Evolutionary conservation across 495 filamentous ascomycete species (phyloP), one percentile per base, ranked within the genome.

Genomic region (Aspergillus olivimuriae): DNA sequence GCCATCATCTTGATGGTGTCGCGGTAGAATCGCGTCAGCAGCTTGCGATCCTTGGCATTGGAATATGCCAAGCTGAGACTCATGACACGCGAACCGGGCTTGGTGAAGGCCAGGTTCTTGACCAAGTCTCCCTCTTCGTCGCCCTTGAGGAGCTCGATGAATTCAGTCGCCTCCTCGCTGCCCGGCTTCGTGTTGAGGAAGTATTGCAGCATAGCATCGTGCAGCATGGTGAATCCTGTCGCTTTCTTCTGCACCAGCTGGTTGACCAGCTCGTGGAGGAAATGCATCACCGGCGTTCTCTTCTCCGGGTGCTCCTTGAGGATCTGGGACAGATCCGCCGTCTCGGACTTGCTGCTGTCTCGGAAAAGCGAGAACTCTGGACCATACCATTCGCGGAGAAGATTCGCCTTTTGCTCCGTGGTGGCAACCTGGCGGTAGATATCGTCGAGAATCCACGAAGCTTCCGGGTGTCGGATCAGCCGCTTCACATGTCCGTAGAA

Each of bases 191-290:
- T 77, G 57, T 84, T 89, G 35, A 87, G 73, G 66, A 89, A 92
- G 61, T 96, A 97, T 58, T 99, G 89, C 36, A 96, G 77, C 91
- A 97, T 94, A 16, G 92, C 94, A 50, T 94, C 91, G 62, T 99
- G 94, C 4, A 97, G 75, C 72, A 97, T 90, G 1, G 89, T 94
- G 64, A 97, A 99, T 5, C 85, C 89, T 11, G 89, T 91, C 52
- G 87, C 79, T 67, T 94, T 89, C 76, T 99, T 99, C 68, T 96
- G 89, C 41, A 96, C 74, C 17, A 97, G 77, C 43, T 82, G 77
- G 61, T 95, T 94, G 67, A 90, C 87, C 53, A 95, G 72, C 48
- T 90, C 84, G 48, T 81, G 76, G 26, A 96, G 72, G 56, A 83
- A 83, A 51, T 81, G 81, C 84, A 96, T 85, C 35, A 94, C 88